phyloP scores from a whole-genome alignment of 2,329 filamentous ascomycete genomes.

The Scedosporium apiospermum region DNA sequence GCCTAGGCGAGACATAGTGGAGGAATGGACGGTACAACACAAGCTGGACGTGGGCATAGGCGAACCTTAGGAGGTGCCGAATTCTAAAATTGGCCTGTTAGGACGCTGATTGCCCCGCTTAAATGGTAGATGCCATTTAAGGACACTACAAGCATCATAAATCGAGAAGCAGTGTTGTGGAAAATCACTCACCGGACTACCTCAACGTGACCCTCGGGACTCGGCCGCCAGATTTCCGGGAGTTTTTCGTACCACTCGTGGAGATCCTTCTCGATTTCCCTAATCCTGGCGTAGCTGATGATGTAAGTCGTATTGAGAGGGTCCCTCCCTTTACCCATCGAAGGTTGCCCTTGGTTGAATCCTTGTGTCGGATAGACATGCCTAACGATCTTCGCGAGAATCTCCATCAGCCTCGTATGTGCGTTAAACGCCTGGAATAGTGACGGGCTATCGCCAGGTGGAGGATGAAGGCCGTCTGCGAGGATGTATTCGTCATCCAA shows the following conservation, averaged over 20 bases:
- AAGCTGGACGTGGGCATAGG: conserved; percentile 76
- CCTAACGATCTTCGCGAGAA: conserved; percentile 55
- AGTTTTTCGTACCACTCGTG: conserved; percentile 56
- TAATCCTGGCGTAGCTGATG: conserved; percentile 54
- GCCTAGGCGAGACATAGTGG: conserved; percentile 66
- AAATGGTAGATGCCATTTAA: too few relatives aligned
- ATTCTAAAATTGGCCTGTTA: conserved; percentile 26
- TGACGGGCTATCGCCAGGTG: conserved; percentile 46
- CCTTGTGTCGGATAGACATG: conserved; percentile 43
- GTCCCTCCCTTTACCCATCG: conserved; percentile 6
- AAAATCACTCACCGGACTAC: conserved; percentile 56
- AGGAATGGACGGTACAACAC: conserved; percentile 76
- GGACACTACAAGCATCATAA: too few relatives aligned
- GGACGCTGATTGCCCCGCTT: not conserved
- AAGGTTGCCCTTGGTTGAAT: conserved; percentile 13
- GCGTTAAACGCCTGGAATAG: conserved; percentile 58
- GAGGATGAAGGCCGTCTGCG: conserved; percentile 41
- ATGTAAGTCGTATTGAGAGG: conserved; percentile 41
- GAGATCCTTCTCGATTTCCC: conserved; percentile 55
- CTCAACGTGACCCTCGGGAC: conserved; percentile 64
- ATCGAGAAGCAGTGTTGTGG: not conserved
- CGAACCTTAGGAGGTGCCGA: conserved; percentile 69
- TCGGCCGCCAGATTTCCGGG: conserved; percentile 69
- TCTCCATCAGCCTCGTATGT: conserved; percentile 52
- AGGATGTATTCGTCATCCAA: conserved; percentile 62